Percentiles rank a stretch among this genome's conserved stretches.
These are phyloP conservation scores for Silene uniflora DNA, from an alignment of 148 eudicot genomes.

Conservation along the genomic window DNA sequence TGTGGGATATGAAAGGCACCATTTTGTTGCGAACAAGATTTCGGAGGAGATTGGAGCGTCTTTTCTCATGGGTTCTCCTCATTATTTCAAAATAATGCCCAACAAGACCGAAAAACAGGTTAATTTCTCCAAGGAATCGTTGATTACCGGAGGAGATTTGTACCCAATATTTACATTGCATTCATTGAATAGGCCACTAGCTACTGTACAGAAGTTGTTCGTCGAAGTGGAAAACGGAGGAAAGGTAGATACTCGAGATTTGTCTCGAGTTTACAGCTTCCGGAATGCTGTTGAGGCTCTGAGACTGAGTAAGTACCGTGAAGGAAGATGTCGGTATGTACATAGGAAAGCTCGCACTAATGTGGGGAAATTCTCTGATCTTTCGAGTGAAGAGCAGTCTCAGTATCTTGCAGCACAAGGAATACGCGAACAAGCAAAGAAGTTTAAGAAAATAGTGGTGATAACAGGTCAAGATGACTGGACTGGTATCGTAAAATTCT, in stretches of 20 bases:
- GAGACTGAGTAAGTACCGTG: background rate
- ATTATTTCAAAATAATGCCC: background rate
- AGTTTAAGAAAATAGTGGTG: conserved; percentile 14
- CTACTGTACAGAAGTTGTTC: background rate
- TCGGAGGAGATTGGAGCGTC: conserved; percentile 70
- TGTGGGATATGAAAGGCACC: conserved; percentile 49
- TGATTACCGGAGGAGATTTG: background rate
- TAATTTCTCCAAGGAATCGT: background rate
- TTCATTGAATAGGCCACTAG: background rate
- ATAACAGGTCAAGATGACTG: conserved; percentile 5
- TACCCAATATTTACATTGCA: background rate
- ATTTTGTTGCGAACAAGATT: conserved; percentile 48
- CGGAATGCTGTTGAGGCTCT: background rate
- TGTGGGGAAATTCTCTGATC: background rate
- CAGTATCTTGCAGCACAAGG: conserved; percentile 11
- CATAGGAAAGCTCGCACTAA: background rate
- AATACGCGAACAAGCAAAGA: conserved; percentile 9
- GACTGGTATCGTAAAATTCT: conserved; percentile 1
- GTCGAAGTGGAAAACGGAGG: background rate
- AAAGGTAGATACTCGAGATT: background rate
- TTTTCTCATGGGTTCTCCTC: conserved; percentile 33
- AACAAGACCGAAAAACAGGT: background rate
- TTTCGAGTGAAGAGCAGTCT: background rate
- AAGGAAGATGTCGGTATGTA: background rate
- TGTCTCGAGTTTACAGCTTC: background rate